phyloP scores from a whole-genome alignment of 164 flowering plant genomes.

The Piper betle region DNA sequence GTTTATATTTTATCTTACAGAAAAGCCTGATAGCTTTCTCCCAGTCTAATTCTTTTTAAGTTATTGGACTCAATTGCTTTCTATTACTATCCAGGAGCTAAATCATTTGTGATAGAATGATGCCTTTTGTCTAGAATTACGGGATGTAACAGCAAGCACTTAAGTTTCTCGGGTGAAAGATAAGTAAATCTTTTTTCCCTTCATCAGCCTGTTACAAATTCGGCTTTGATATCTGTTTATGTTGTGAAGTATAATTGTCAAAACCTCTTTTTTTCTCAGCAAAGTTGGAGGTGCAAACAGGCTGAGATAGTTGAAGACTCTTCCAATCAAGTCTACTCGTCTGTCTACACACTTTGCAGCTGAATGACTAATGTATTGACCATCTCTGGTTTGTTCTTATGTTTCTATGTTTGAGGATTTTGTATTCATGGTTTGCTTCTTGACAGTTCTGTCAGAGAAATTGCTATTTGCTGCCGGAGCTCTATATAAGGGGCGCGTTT shows the following conservation, averaged over 20 bases:
- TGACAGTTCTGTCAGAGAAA: too few species aligned
- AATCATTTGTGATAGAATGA: too few species aligned
- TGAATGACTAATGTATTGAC: constrained; percentile 9
- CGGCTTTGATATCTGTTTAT: neutral
- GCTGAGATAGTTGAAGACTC: constrained; percentile 66
- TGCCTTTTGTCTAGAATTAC: constrained; percentile 39
- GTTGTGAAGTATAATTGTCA: neutral
- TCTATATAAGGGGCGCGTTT: too few species aligned
- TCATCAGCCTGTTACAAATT: neutral
- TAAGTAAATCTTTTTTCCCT: constrained; percentile 36
- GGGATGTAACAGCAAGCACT: constrained; percentile 87
- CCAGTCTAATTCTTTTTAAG: too few species aligned
- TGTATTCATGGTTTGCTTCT: too few species aligned
- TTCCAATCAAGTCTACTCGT: constrained; percentile 73
- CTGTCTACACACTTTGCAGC: constrained; percentile 66
- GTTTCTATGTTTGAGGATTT: too few species aligned
- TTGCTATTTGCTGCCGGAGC: too few species aligned
- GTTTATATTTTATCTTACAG: too few species aligned
- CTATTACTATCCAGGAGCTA: too few species aligned
- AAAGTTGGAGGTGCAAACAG: constrained; percentile 59
- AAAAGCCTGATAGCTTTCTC: too few species aligned
- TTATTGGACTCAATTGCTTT: too few species aligned
- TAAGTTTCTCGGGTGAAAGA: constrained; percentile 52
- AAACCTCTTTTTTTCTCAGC: constrained; percentile 15
- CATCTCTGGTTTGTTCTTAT: too few species aligned